Percentiles rank a stretch among this genome's conserved stretches.
phyloP scores from a whole-genome alignment of 805 yeast genomes.

The Saccharomyces kudriavzevii region DNA sequence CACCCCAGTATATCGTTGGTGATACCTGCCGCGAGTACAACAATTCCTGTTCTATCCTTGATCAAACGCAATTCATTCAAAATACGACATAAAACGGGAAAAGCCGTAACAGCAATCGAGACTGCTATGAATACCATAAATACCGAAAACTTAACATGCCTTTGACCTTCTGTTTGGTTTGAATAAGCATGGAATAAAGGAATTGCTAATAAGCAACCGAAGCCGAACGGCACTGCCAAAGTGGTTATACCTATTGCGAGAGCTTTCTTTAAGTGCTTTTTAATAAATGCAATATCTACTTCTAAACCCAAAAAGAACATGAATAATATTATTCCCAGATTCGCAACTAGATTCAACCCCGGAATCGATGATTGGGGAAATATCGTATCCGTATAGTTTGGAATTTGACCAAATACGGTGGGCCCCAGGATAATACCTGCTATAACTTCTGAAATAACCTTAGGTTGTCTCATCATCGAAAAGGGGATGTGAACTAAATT shows the following conservation, averaged over 20 bases:
- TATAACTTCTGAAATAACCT: slow-evolving; percentile 75
- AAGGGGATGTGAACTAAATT: slow-evolving; percentile 55
- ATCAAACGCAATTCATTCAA: slow-evolving; percentile 63
- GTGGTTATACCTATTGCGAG: slow-evolving; percentile 60
- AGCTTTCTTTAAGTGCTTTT: slow-evolving; percentile 53
- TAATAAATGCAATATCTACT: slow-evolving; percentile 61
- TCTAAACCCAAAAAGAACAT: slow-evolving; percentile 73
- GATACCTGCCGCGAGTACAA: slow-evolving; percentile 78
- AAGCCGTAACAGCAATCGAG: slow-evolving; percentile 78
- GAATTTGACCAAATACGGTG: slow-evolving; percentile 63
- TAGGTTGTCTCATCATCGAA: slow-evolving; percentile 58
- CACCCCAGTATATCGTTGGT: slow-evolving; percentile 75
- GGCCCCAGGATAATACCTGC: slow-evolving; percentile 74
- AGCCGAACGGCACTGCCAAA: slow-evolving; percentile 72
- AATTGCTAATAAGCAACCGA: slow-evolving; percentile 63
- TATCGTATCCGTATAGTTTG: slow-evolving; percentile 54
- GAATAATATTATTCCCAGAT: slow-evolving; percentile 65
- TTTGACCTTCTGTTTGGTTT: slow-evolving; percentile 23
- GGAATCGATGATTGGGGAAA: slow-evolving; percentile 60
- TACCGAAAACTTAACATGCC: slow-evolving; percentile 52
- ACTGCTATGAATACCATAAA: slow-evolving; percentile 76
- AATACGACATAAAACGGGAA: slow-evolving; percentile 76
- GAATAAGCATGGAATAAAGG: slow-evolving; percentile 57
- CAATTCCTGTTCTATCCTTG: slow-evolving; percentile 61
- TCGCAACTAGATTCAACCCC: slow-evolving; percentile 59